A percentile compares a stretch with the other conserved stretches of the same genome.
phyloP scores from a whole-genome alignment of 345 rosid genomes.

The Punica granatum region DNA sequence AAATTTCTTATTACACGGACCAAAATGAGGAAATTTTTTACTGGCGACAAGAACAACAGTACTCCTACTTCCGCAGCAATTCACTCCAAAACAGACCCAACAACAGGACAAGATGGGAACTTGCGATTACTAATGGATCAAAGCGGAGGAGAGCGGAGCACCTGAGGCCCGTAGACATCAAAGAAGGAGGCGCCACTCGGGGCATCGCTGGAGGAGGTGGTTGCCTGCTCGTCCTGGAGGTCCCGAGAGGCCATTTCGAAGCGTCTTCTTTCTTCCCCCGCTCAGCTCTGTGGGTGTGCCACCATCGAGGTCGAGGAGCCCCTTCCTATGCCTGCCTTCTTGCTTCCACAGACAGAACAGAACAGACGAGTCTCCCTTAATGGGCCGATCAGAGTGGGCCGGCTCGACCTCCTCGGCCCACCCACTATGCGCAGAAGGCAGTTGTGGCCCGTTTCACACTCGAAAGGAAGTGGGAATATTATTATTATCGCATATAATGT shows the following conservation, averaged over 20 bases:
- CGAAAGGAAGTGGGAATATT: too few species aligned
- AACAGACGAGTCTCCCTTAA: too few species aligned
- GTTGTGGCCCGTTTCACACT: too few species aligned
- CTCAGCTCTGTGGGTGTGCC: background rate
- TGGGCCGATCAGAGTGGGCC: too few species aligned
- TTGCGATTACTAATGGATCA: background rate
- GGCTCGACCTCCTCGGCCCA: too few species aligned
- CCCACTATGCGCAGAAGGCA: too few species aligned
- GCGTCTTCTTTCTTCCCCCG: background rate
- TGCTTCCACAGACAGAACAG: too few species aligned
- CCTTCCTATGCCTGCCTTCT: too few species aligned
- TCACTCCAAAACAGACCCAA: background rate
- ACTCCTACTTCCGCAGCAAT: background rate
- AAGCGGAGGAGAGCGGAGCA: conserved; percentile 6
- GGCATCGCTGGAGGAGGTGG: conserved; percentile 12
- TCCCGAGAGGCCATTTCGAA: conserved; percentile 28
- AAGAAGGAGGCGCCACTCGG: conserved; percentile 20
- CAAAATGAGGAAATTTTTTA: background rate
- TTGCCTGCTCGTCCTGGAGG: conserved; percentile 18
- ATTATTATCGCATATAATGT: too few species aligned
- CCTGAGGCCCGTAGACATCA: conserved; percentile 79
- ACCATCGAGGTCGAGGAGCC: too few species aligned
- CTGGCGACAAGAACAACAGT: background rate
- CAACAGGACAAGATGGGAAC: background rate
- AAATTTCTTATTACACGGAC: background rate